phyloP scores from a whole-genome alignment of 2,329 filamentous ascomycete species.

The Passalora sequoiae region DNA sequence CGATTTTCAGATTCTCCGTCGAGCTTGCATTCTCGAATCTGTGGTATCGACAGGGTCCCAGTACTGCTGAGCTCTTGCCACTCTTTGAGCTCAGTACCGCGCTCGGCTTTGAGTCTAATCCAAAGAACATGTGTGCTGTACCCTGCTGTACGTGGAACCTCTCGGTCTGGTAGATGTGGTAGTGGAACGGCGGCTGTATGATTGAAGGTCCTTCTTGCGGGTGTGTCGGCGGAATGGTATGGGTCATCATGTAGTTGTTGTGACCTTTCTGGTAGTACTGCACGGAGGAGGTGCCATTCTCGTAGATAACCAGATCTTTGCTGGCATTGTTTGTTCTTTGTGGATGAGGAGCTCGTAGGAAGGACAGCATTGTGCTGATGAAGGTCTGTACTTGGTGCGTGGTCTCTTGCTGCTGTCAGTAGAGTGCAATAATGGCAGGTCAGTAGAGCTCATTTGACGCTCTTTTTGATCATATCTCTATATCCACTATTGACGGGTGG shows the following conservation, averaged over 20 bases:
- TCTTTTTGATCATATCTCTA: no score
- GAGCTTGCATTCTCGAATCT: slow-evolving; percentile 21
- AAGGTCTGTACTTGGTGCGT: no score
- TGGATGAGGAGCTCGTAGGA: slow-evolving; percentile 19
- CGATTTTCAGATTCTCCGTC: slow-evolving; percentile 16
- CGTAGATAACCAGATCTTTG: slow-evolving; percentile 18
- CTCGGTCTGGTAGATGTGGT: slow-evolving; percentile 24
- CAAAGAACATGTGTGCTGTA: slow-evolving; percentile 20
- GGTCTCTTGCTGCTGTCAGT: no score
- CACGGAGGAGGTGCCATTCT: slow-evolving; percentile 21
- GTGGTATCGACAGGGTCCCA: slow-evolving; percentile 20
- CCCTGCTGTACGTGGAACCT: slow-evolving; percentile 19
- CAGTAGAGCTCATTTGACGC: no score
- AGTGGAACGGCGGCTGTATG: slow-evolving; percentile 23
- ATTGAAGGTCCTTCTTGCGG: slow-evolving; percentile 19
- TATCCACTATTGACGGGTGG: no score
- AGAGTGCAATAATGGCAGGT: no score
- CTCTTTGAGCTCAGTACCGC: slow-evolving; percentile 10
- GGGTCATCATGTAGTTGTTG: slow-evolving; percentile 21
- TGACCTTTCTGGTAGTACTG: slow-evolving; percentile 20
- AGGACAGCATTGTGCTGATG: slow-evolving; percentile 20
- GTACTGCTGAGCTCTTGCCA: slow-evolving; percentile 8
- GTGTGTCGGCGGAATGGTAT: slow-evolving; percentile 18
- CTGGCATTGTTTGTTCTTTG: slow-evolving; percentile 17
- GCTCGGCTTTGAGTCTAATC: slow-evolving; percentile 15